Conservation (phyloP, 2,329 filamentous ascomycete genomes). For the Xylariaceae sp. region DNA sequence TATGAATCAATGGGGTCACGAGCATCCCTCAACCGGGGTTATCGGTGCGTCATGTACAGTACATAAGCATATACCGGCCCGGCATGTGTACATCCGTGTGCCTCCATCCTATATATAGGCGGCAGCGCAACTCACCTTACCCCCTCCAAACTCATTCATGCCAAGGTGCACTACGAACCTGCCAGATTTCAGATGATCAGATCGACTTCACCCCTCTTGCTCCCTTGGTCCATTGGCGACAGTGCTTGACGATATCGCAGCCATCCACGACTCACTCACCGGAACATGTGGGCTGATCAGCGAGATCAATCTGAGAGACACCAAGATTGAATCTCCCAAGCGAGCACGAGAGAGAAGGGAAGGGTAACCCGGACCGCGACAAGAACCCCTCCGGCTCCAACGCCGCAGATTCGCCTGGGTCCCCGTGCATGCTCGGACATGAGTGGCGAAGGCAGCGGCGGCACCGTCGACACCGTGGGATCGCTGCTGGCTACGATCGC, state of each 20-base stretch:
- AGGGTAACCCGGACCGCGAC: not conserved
- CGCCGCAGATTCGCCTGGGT: slow-evolving; percentile 6
- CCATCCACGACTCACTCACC: not conserved
- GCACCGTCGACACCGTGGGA: slow-evolving; percentile 46
- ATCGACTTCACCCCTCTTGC: not conserved
- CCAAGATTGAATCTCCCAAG: not conserved
- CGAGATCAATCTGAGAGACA: not conserved
- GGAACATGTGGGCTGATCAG: not conserved
- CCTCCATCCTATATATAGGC: not conserved
- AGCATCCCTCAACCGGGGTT: not conserved
- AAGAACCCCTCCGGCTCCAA: not conserved
- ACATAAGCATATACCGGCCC: not conserved
- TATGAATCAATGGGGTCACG: not conserved
- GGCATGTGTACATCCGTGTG: not conserved
- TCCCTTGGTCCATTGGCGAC: not conserved
- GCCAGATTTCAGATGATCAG: not conserved
- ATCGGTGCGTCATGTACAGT: not conserved
- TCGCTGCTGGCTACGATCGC: slow-evolving; percentile 55
- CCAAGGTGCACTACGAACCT: not conserved
- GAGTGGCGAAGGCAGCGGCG: slow-evolving; percentile 29
- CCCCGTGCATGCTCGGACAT: slow-evolving; percentile 27
- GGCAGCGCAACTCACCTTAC: not conserved
- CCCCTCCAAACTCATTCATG: not conserved
- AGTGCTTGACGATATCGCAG: not conserved
- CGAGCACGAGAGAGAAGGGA: not conserved